phyloP scores from a whole-genome alignment of 768 basidiomycete genomes.

The Boletus pseudopeckii region DNA sequence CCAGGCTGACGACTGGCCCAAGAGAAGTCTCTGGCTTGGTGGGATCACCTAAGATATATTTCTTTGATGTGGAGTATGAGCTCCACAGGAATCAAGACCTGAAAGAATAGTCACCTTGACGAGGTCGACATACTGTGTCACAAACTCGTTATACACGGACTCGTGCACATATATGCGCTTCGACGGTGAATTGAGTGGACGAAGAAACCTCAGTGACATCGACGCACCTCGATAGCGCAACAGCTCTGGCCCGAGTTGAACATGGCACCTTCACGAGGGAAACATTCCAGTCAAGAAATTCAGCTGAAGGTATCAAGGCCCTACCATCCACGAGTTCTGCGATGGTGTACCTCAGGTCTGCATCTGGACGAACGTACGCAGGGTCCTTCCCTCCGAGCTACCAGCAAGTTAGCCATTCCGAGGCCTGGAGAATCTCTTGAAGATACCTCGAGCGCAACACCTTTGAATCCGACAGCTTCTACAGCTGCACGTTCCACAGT shows the following conservation, averaged over 20 bases:
- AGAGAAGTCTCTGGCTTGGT: conserved; percentile 69
- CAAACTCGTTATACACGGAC: conserved; percentile 74
- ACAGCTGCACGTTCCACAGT: conserved; percentile 71
- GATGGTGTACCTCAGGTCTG: conserved; percentile 77
- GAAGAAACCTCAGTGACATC: neutral
- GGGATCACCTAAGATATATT: conserved; percentile 86
- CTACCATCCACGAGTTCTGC: conserved; percentile 89
- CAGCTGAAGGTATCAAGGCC: neutral
- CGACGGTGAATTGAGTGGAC: neutral
- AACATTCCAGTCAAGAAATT: neutral
- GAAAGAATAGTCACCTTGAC: conserved; percentile 51
- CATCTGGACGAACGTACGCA: conserved; percentile 89
- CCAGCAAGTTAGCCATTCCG: conserved; percentile 2
- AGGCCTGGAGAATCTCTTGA: neutral
- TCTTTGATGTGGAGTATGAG: conserved; percentile 35
- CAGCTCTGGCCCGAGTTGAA: conserved; percentile 99
- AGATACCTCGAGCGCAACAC: conserved; percentile 77
- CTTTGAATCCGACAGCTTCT: conserved; percentile 69
- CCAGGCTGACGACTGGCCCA: conserved; percentile 89
- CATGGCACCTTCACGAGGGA: conserved; percentile 60
- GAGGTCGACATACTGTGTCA: conserved; percentile 65
- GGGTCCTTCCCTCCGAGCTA: conserved; percentile 98
- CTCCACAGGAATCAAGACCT: neutral
- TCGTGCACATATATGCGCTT: conserved; percentile 95
- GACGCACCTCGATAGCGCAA: conserved; percentile 79